Evolutionary conservation across 2,329 filamentous ascomycete genomes (phyloP).

Genomic region (Lecanicillium sp.): DNA sequence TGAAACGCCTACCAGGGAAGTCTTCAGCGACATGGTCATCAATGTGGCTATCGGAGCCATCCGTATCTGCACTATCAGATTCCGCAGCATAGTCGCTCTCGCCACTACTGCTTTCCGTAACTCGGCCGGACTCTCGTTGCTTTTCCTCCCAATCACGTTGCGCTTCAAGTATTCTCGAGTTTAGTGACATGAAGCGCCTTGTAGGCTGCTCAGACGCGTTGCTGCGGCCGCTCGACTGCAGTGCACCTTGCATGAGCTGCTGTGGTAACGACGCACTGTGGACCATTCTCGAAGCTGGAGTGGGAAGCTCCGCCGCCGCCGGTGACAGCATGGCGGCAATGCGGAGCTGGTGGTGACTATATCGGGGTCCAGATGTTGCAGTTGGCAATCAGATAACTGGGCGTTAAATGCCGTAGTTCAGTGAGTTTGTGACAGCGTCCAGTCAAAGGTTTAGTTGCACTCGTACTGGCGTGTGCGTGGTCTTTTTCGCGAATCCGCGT

Average conservation of each 20-base stretch:
- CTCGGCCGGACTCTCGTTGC: background rate
- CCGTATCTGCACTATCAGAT: slow-evolving; percentile 18
- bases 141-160: slow-evolving; percentile 22
- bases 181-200: slow-evolving; percentile 3
- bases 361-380: too few species aligned
- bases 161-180: slow-evolving; percentile 17
- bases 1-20: too few species aligned
- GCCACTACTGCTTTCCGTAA: too few species aligned
- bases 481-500: too few species aligned
- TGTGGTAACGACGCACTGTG: slow-evolving; percentile 1
- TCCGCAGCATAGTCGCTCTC: slow-evolving; percentile 8
- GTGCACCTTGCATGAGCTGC: background rate
- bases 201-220: background rate
- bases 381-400: too few species aligned
- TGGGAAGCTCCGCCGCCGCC: background rate
- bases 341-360: too few species aligned
- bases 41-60: background rate
- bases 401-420: too few species aligned
- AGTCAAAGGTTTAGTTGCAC: too few species aligned
- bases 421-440: too few species aligned
- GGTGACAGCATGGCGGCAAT: too few species aligned
- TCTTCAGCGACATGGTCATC: too few species aligned
- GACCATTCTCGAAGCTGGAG: background rate
- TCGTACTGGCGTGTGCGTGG: too few species aligned
- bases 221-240: background rate